Base-by-base conservation (phyloP, 768 basidiomycete genomes). In the Tulasnella sp. region DNA sequence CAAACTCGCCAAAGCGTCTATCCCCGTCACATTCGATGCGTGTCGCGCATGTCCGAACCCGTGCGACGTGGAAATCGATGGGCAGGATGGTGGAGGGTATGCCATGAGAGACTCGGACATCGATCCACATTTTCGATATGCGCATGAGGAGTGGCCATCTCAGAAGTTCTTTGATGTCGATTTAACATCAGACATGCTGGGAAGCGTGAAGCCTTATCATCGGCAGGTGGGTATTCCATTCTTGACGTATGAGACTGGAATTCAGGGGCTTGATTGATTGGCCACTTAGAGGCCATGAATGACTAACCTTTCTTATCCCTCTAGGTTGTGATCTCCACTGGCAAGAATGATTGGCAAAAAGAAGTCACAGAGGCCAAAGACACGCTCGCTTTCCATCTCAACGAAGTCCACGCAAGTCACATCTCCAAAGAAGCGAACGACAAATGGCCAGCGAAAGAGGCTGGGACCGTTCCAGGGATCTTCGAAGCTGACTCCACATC, bases 301-400 rank as follows among this genome's bases (percentile, higher is more conserved):
- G 30, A 11, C 4, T 2, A 3, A 26, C 8, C 24, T 5, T 3
- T 1, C 15, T 49, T 11, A 17, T 4, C 47, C 13, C 13, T 7
- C 11, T 68, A 93, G 85, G 77, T 95, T 32, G 76, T 97, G 32
- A 87, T 97, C 55, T 93, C 89, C 1, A 95, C 92, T 0, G 91
- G 91, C 4, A 84, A 87, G 71, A 77, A 82, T 19, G 91, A 98
- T 73, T 97, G 94, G 94, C 80, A 82, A 41, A 76, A 77, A 43
- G 84, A 92, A 44, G 81, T 97, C 61, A 85, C 86, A 2, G 79
- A 84, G 60, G 85, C 80, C 26, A 73, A 77, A 24, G 80, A 77
- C 50, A 82, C 85, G 4, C 80, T 98, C 24, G 88, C 93, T 4
- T 71, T 79, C 72, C 67, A 85, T 65, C 60, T 55, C 54, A 45